Percentiles rank a stretch among this genome's conserved stretches.
phyloP scores from a whole-genome alignment of 176 grass and related monocot genomes.

The Lolium rigidum region DNA sequence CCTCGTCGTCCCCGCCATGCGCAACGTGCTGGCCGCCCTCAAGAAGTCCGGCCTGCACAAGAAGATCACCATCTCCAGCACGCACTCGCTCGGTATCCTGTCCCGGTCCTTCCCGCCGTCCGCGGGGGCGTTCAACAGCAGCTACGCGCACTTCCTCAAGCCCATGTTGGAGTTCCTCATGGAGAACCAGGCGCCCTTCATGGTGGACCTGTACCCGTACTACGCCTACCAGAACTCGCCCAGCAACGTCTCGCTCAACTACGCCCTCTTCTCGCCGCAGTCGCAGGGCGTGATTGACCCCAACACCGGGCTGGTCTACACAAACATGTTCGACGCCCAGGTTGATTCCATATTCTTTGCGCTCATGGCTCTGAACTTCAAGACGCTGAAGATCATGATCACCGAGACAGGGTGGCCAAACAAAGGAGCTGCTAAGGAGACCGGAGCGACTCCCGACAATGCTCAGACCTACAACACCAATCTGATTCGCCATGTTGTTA shows the following conservation, averaged over 20 bases:
- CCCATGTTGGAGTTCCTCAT: constrained; percentile 94
- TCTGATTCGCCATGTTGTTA: constrained; percentile 80
- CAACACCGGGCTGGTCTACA: constrained; percentile 90
- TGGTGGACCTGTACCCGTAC: constrained; percentile 97
- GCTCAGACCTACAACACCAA: constrained; percentile 97
- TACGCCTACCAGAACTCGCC: constrained; percentile 91
- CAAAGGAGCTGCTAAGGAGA: constrained; percentile 80
- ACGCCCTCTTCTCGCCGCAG: constrained; percentile 71
- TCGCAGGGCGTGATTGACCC: constrained; percentile 79
- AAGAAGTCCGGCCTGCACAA: constrained; percentile 93
- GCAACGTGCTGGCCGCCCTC: constrained; percentile 77
- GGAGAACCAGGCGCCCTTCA: constrained; percentile 92
- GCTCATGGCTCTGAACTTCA: constrained; percentile 90
- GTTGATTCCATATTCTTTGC: constrained; percentile 91
- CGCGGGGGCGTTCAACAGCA: constrained; percentile 90
- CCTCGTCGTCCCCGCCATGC: constrained; percentile 91
- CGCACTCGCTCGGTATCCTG: constrained; percentile 86
- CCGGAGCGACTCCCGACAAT: constrained; percentile 79
- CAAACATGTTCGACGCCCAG: constrained; percentile 96
- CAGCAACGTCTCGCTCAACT: constrained; percentile 83
- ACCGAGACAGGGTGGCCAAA: constrained; percentile 92
- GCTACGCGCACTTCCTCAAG: constrained; percentile 86
- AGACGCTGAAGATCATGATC: constrained; percentile 90
- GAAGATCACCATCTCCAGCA: constrained; percentile 91
- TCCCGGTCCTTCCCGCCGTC: constrained; percentile 94